Evolutionary conservation across 805 yeast species (phyloP).

Genomic region (Spathaspora girioi): DNA sequence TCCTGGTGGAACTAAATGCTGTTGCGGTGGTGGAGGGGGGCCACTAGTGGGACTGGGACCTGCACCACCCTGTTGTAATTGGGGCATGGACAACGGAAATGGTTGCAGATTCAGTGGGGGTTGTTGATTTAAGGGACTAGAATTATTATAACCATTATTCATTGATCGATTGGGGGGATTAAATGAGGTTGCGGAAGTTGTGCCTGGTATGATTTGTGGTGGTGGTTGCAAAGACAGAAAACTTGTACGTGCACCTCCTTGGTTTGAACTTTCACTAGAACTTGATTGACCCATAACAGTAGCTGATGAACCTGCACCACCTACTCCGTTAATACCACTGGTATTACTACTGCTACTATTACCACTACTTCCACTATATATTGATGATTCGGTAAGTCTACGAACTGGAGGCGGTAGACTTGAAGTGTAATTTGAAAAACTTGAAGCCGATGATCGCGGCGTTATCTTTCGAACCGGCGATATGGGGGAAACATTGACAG

Average conservation of each 20-base stretch:
- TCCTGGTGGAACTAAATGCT: conserved; percentile 1
- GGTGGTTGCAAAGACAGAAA: conserved; percentile 1
- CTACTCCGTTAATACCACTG: background rate
- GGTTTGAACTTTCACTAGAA: background rate
- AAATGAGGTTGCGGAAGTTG: background rate
- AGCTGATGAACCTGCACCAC: conserved; percentile 1
- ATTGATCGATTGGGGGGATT: background rate
- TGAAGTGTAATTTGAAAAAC: conserved; percentile 4
- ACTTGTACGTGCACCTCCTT: background rate
- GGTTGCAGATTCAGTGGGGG: background rate
- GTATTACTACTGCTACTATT: background rate
- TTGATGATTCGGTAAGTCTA: conserved; percentile 13
- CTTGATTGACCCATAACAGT: background rate
- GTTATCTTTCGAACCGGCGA: conserved; percentile 6
- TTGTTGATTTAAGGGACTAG: background rate
- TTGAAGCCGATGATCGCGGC: conserved; percentile 1
- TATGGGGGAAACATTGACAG: conserved; percentile 1
- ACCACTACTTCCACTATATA: background rate
- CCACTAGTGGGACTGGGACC: background rate
- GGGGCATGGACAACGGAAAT: background rate
- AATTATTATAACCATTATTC: background rate
- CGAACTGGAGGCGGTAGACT: conserved; percentile 13
- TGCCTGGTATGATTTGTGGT: background rate
- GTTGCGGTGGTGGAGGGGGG: background rate
- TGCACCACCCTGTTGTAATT: background rate